phyloP scores from a whole-genome alignment of 306 rosid genomes.

The Castanospermum australe region DNA sequence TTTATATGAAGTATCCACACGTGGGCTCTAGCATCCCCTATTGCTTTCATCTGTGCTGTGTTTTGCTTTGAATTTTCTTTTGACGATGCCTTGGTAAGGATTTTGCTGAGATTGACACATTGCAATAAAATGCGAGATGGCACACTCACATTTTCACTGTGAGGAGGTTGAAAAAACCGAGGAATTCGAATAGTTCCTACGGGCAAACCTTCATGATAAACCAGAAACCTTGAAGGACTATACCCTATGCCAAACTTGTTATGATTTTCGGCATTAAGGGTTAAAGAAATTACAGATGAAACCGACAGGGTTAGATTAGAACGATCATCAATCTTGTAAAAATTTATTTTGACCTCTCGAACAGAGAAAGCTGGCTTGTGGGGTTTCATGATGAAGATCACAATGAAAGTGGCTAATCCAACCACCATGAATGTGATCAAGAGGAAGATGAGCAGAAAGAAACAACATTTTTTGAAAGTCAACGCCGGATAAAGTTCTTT shows the following conservation, averaged over 20 bases:
- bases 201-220: slow-evolving; percentile 30
- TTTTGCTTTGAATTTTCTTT: slow-evolving; percentile 12
- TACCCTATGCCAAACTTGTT: slow-evolving; percentile 49
- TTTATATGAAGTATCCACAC: slow-evolving; percentile 28
- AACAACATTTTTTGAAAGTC: slow-evolving; percentile 40
- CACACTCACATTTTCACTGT: slow-evolving; percentile 27
- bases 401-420: slow-evolving; percentile 30
- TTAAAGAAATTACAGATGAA: slow-evolving; percentile 45
- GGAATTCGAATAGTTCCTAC: slow-evolving; percentile 47
- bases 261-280: slow-evolving; percentile 43
- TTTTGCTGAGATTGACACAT: slow-evolving; percentile 30
- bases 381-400: slow-evolving; percentile 38
- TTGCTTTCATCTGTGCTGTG: slow-evolving; percentile 29
- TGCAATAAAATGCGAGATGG: slow-evolving; percentile 38
- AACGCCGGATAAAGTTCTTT: not conserved
- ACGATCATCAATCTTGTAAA: slow-evolving; percentile 25
- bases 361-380: slow-evolving; percentile 38
- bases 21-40: slow-evolving; percentile 49
- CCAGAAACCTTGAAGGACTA: slow-evolving; percentile 34
- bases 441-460: slow-evolving; percentile 38
- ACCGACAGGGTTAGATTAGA: slow-evolving; percentile 26
- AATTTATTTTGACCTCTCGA: slow-evolving; percentile 27
- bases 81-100: slow-evolving; percentile 31
- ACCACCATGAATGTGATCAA: slow-evolving; percentile 18
- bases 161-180: slow-evolving; percentile 54